A percentile compares a stretch with the other conserved stretches of the same genome.
Evolutionary conservation across 441 rosid species (phyloP).

Genomic region (Jatropha multifida): DNA sequence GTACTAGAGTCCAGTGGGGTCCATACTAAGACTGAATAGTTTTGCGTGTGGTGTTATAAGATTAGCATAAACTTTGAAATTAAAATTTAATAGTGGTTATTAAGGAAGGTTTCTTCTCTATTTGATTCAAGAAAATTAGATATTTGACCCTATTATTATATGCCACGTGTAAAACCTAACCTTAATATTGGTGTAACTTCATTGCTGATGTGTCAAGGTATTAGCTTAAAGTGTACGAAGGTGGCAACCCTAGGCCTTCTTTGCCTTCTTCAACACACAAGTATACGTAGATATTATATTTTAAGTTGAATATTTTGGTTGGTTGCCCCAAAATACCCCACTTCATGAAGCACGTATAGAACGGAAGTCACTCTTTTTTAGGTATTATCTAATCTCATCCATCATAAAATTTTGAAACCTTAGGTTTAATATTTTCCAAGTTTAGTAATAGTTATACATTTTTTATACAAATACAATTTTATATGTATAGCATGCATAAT

Average conservation of each 20-base stretch:
- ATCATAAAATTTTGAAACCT: no score
- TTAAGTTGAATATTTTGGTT: not conserved
- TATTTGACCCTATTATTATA: not conserved
- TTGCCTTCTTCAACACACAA: conserved; percentile 10
- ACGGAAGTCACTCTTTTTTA: not conserved
- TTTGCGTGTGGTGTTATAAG: conserved; percentile 4
- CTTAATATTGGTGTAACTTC: conserved; percentile 19
- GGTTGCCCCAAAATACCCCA: not conserved
- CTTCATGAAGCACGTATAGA: not conserved
- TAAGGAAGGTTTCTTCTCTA: conserved; percentile 7
- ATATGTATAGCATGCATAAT: no score
- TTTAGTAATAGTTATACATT: no score
- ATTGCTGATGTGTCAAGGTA: not conserved
- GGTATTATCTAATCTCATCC: not conserved
- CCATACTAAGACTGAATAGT: not conserved
- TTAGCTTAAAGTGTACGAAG: not conserved
- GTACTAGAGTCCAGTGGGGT: not conserved
- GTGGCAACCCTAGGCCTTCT: not conserved
- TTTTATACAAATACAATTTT: no score
- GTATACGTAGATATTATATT: not conserved
- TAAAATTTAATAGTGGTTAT: not conserved
- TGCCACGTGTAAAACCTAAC: conserved; percentile 13
- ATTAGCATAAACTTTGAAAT: not conserved
- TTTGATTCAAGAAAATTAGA: not conserved
- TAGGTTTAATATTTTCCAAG: no score